A percentile compares a stretch with the other conserved stretches of the same genome.
These are phyloP conservation scores for Globomyces pollinis-pini DNA, from an alignment of 192 early-diverging fungal genomes.

Conservation along the genomic window DNA sequence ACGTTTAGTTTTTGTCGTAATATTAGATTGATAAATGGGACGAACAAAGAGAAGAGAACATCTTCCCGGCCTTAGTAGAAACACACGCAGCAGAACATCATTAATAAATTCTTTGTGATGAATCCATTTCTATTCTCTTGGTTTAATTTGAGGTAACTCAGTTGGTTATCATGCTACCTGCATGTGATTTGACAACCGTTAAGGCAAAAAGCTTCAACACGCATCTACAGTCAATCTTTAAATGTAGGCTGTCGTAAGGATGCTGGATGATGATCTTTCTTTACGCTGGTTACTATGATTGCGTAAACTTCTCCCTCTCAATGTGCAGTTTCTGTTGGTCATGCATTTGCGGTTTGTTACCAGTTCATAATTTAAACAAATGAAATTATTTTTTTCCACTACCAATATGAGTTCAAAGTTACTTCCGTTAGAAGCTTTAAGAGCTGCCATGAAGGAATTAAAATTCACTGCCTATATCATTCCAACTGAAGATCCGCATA, in stretches of 20 bases:
- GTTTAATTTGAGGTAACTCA: too few species aligned
- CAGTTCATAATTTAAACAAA: neutral
- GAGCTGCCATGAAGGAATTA: conserved; percentile 18
- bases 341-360: neutral
- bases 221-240: too few species aligned
- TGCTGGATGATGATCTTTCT: too few species aligned
- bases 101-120: too few species aligned
- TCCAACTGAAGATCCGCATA: conserved; percentile 95
- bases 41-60: conserved; percentile 42
- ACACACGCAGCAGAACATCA: conserved; percentile 27
- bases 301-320: too few species aligned
- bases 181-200: too few species aligned
- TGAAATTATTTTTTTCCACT: conserved; percentile 6
- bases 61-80: conserved; percentile 42
- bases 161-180: too few species aligned
- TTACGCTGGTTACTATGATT: too few species aligned
- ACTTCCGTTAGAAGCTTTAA: conserved; percentile 3
- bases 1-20: conserved; percentile 35
- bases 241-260: too few species aligned
- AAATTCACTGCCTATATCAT: conserved; percentile 56
- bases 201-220: too few species aligned
- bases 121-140: too few species aligned
- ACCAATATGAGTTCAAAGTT: neutral
- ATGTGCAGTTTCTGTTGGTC: too few species aligned
- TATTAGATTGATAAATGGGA: conserved; percentile 32